Conservation (phyloP, 116 monocot species). For the Papilionanthe hybrid region DNA sequence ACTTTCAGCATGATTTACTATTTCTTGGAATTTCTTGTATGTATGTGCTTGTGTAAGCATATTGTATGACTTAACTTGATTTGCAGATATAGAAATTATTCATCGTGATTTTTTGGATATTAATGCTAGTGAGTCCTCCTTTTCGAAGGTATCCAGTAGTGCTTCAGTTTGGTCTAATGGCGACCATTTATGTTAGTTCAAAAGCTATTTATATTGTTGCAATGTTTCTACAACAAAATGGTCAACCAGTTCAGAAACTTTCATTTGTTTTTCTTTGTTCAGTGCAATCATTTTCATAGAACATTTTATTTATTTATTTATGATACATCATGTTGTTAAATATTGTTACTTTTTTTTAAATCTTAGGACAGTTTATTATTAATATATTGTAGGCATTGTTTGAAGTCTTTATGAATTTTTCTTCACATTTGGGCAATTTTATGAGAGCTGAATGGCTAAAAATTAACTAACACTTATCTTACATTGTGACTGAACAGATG, state of each 20-base stretch:
- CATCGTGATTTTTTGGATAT: slow-evolving; percentile 79
- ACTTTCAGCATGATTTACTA: not conserved
- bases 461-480: not conserved
- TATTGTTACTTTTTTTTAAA: not conserved
- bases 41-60: not conserved
- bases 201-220: not conserved
- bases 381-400: not conserved
- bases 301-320: not conserved
- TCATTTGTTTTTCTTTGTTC: not conserved
- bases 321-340: not conserved
- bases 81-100: slow-evolving; percentile 52
- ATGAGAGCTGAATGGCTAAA: not conserved
- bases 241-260: not conserved
- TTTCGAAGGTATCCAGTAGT: slow-evolving; percentile 42
- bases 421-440: not conserved
- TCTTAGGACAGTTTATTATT: not conserved
- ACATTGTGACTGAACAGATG: not conserved
- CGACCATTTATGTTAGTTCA: not conserved
- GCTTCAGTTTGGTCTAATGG: not conserved
- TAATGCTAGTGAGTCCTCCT: slow-evolving; percentile 46
- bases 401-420: not conserved
- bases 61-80: slow-evolving; percentile 29
- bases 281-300: not conserved
- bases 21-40: not conserved
- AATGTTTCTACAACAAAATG: not conserved